phyloP scores from a whole-genome alignment of 352 stramenopile species.

The Phytophthora pinifolia region DNA sequence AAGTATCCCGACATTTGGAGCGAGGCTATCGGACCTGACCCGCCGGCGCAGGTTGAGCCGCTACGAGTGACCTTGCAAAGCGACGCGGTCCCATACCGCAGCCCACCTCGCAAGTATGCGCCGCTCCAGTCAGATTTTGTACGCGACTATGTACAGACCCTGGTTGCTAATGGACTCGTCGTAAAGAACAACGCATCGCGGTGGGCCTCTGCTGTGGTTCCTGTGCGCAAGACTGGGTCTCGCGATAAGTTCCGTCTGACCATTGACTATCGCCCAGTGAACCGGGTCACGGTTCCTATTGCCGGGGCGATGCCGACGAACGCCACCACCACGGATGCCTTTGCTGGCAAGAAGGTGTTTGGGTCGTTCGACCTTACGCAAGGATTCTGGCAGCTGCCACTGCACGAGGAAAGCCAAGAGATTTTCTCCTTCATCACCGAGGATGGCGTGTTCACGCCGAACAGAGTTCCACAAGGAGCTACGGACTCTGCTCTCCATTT shows the following conservation, averaged over 20 bases:
- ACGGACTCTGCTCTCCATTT: constrained; percentile 11
- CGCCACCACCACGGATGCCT: neutral
- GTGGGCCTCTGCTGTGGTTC: constrained; percentile 3
- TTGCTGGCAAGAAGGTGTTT: constrained; percentile 6
- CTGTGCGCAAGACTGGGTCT: constrained; percentile 1
- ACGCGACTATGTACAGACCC: neutral
- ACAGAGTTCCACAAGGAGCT: constrained; percentile 1
- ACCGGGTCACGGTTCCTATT: constrained; percentile 3
- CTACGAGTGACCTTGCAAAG: no score
- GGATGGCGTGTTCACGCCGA: constrained; percentile 16
- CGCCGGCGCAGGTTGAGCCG: no score
- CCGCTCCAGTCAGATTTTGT: constrained; percentile 9
- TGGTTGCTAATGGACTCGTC: constrained; percentile 4
- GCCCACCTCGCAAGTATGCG: no score
- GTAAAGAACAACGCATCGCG: constrained; percentile 4
- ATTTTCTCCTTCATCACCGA: constrained; percentile 23
- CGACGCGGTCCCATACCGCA: no score
- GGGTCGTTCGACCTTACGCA: constrained; percentile 17
- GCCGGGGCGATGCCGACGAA: constrained; percentile 12
- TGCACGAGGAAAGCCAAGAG: constrained; percentile 13
- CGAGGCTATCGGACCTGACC: no score
- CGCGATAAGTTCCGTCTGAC: constrained; percentile 1
- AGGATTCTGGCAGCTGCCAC: constrained; percentile 25
- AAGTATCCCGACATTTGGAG: no score
- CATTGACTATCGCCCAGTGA: constrained; percentile 12